Evolutionary conservation across 108 stramenopile species (phyloP).

Genomic region (Nitzschia sp.): DNA sequence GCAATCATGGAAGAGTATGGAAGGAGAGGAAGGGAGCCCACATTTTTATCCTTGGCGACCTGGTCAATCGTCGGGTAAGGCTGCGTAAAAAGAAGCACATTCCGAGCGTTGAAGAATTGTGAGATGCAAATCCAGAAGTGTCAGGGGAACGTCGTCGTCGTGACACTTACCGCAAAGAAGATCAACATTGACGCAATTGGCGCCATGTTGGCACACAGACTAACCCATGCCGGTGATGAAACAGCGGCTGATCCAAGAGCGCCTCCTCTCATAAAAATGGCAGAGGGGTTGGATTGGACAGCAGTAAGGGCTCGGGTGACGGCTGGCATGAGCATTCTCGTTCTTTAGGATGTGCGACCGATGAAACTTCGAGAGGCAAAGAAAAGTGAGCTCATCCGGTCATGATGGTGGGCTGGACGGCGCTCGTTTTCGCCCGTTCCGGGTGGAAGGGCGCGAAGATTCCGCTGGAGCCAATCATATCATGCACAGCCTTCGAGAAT

Average conservation of each 20-base stretch:
- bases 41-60: conserved; percentile 49
- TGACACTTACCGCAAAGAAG: conserved; percentile 40
- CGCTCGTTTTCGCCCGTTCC: too few relatives aligned
- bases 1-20: conserved; percentile 78
- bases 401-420: too few relatives aligned
- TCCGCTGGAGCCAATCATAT: too few relatives aligned
- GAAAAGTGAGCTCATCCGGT: neutral
- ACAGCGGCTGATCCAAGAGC: neutral
- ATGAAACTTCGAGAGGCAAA: neutral
- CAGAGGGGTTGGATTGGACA: neutral
- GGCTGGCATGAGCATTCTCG: conserved; percentile 7
- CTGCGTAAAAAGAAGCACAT: neutral
- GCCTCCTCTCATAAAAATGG: neutral
- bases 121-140: neutral
- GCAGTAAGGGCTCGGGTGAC: neutral
- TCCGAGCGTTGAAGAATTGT: neutral
- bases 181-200: conserved; percentile 48
- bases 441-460: too few relatives aligned
- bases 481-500: too few relatives aligned
- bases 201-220: conserved; percentile 38
- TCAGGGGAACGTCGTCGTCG: neutral
- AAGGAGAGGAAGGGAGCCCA: conserved; percentile 65
- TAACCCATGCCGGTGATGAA: conserved; percentile 29
- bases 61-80: conserved; percentile 67
- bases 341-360: neutral